These are phyloP conservation scores for Leccinum olivaceopallidum DNA, from an alignment of 768 basidiomycete species.

Conservation along the genomic window DNA sequence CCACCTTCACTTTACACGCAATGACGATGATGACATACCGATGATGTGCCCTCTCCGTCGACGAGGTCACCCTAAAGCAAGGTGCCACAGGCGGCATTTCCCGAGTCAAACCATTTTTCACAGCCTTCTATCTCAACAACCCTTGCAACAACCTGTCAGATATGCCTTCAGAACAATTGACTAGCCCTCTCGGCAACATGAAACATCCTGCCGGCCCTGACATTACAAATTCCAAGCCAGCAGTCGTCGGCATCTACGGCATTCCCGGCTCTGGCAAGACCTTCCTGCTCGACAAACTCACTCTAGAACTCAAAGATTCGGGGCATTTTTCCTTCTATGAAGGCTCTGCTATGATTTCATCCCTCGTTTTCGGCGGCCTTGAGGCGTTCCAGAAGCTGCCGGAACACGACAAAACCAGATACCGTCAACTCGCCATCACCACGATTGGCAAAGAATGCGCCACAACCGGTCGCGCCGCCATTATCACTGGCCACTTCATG, in stretches of 20 bases:
- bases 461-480: constrained; percentile 11
- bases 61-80: too few species aligned
- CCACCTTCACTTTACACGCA: too few species aligned
- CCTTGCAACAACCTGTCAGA: background rate
- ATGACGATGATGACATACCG: too few species aligned
- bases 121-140: background rate
- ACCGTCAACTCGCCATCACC: constrained; percentile 14
- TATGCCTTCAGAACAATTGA: constrained; percentile 7
- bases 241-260: constrained; percentile 13
- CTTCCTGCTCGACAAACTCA: constrained; percentile 14
- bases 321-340: constrained; percentile 17
- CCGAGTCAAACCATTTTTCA: background rate
- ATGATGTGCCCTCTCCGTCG: too few species aligned
- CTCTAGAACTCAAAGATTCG: constrained; percentile 12
- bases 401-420: constrained; percentile 16
- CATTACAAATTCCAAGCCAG: constrained; percentile 13
- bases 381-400: constrained; percentile 15
- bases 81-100: too few species aligned
- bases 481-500: constrained; percentile 16
- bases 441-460: constrained; percentile 13
- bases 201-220: constrained; percentile 6
- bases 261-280: constrained; percentile 19
- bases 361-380: constrained; percentile 13
- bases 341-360: constrained; percentile 16
- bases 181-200: constrained; percentile 10